Evolutionary conservation across 768 basidiomycete species (phyloP).

Genomic region (Boletus sensibilis): DNA sequence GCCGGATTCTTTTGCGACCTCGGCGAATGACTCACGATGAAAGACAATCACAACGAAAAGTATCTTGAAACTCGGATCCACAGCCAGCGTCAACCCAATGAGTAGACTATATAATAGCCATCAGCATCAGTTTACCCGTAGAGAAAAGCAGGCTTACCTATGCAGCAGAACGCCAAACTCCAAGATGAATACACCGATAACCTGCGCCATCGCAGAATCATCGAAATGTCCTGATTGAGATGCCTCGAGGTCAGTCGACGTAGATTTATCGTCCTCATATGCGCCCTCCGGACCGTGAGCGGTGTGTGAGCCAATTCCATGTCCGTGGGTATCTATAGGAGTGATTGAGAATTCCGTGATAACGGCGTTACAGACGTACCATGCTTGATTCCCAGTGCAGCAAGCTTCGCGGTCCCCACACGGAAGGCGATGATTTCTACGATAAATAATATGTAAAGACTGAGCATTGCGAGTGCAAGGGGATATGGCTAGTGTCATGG

Average conservation of each 20-base stretch:
- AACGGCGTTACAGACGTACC: conserved; percentile 38
- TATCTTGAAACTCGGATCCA: conserved; percentile 73
- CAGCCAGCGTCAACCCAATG: conserved; percentile 91
- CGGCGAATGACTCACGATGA: conserved; percentile 69
- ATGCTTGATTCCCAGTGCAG: conserved; percentile 59
- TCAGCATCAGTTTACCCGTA: not conserved
- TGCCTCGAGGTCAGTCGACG: conserved; percentile 30
- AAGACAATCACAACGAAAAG: conserved; percentile 91
- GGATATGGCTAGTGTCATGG: conserved; percentile 65
- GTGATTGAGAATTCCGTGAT: not conserved
- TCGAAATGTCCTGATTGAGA: conserved; percentile 23
- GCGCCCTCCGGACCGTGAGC: conserved; percentile 68
- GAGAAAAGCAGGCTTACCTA: conserved; percentile 40
- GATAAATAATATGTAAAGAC: conserved; percentile 83
- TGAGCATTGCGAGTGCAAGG: conserved; percentile 74
- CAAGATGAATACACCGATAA: conserved; percentile 86
- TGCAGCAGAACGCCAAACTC: conserved; percentile 94
- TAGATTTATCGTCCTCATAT: conserved; percentile 6
- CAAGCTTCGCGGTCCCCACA: conserved; percentile 74
- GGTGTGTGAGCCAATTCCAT: conserved; percentile 55
- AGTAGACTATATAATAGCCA: conserved; percentile 50
- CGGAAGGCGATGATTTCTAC: conserved; percentile 86
- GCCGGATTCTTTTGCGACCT: not conserved
- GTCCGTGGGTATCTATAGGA: conserved; percentile 61
- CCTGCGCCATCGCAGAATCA: conserved; percentile 58